Base-by-base conservation (phyloP, 805 yeast genomes). In the Kuraishia borneana region DNA sequence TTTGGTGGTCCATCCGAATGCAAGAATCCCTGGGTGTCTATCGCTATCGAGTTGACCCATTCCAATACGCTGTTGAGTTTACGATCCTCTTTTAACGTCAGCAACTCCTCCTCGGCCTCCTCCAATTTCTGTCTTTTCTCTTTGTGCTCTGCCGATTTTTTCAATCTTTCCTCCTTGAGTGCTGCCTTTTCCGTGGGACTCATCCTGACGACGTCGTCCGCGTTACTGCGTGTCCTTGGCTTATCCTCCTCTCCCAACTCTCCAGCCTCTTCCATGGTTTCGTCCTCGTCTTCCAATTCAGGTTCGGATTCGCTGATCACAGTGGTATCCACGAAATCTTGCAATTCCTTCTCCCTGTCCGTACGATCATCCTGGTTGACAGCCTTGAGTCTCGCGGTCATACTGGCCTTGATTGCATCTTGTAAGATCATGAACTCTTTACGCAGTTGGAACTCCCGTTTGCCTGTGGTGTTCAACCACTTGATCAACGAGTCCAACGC, bases 401-500 rank as follows among this genome's bases (percentile, higher is more conserved):
- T 70, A 43, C 85, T 71, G 9, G 63, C 54, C 22, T 51, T 50
- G 18, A 82, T 63, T 13, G 69, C 65, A 8, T 71, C 79, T 41
- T 70, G 67, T 18, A 75, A 63, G 3, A 57, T 53, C 6, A 56
- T 49, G 29, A 83, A 50, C 44, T 82, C 94, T 43, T 77, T 79
- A 26, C 72, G 58, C 31, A 88, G 62, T 25, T 59, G 63, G 13
- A 74, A 65, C 48, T 87, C 96, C 31, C 94, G 60, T 34, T 59
- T 61, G 3, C 96, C 96, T 68, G 78, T 73, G 3, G 72, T 75
- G 43, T 80, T 76, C 33, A 87, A 59, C 84, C 89, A 80, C n/a
- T 56, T 50, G 6, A 77, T 38, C 18, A 88, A 48, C 10, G 50
- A 50, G 2, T 69, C 71, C 21, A 85, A 53, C 26, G 80, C 78